Conservation (phyloP, 179 eudicot genomes). For the Spinacia oleracea region DNA sequence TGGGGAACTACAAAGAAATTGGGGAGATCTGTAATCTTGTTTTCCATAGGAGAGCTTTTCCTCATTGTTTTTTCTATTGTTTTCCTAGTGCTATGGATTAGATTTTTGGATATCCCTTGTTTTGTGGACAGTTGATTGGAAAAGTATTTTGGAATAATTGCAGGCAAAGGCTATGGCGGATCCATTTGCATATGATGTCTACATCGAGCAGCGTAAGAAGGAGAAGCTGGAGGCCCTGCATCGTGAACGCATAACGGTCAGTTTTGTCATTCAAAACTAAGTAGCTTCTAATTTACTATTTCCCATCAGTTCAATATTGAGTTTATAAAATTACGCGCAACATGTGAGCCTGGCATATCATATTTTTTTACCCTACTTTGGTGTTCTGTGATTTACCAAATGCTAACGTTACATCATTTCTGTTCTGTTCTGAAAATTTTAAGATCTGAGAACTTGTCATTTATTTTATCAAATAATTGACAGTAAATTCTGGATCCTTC, state of each 20-base stretch:
- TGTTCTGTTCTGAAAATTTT: not conserved
- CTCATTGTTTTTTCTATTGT: too few species aligned
- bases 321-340: not conserved
- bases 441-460: not conserved
- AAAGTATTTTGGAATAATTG: slow-evolving; percentile 19
- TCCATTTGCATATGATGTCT: slow-evolving; percentile 72
- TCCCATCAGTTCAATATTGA: not conserved
- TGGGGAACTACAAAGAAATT: too few species aligned
- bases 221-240: slow-evolving; percentile 54
- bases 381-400: not conserved
- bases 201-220: slow-evolving; percentile 53
- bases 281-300: not conserved
- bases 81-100: not conserved
- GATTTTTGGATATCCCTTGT: slow-evolving; percentile 1
- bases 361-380: not conserved
- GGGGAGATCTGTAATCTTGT: too few species aligned
- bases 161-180: slow-evolving; percentile 70
- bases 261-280: slow-evolving; percentile 29
- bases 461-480: not conserved
- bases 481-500: not conserved
- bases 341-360: not conserved
- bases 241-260: slow-evolving; percentile 62
- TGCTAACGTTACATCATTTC: not conserved
- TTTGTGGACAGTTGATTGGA: not conserved
- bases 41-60: too few species aligned